Evolutionary conservation across 495 filamentous ascomycete genomes (phyloP), one percentile per base, ranked within the genome.

Genomic region (Xylaria longipes): DNA sequence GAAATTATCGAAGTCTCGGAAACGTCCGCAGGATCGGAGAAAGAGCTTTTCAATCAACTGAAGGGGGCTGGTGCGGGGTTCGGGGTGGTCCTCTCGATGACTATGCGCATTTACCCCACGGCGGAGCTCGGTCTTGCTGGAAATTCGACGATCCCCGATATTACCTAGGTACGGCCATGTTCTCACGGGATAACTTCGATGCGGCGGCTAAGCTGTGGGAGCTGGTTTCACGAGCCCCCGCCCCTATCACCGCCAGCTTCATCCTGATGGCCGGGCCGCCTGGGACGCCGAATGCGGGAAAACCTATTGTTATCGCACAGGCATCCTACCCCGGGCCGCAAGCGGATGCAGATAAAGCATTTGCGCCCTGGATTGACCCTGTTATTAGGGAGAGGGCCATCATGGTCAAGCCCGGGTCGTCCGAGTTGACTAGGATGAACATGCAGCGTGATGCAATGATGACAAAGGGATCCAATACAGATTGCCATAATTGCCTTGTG

Each of bases 1-100:
- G 68, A 73, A 4, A 54, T 50, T 7, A 46, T 70, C 50, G 54
- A 75, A 5, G 66, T 81, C 15, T 48, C 77, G 46, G 60, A 45
- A 9, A 71, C 70, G 1, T 83, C 80, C 6, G 61, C 48, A 15
- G 68, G 65, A 11, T 69, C 77, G 46, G 70, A 82, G 29, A 39
- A 43, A 22, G 77, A 81, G 25, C 73, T 82, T 27, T 80, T 82
- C 78, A 77, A 78, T 78, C 79, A 73, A 14, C 71, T 84, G 27
- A 77, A 79, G 39, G 82, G 80, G 14, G 79, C 76, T 4, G 81
- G 81, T 14, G 71, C 74, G 48, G 82, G 81, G 11, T 80, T 81
- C 25, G 85, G 86, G 17, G 84, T 86, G 39, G 80, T 89, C 25
- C 81, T 80, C n/a, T 84, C 85, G 52, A 65, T 88, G 66, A 85